Evolutionary conservation across 345 rosid species (phyloP), one percentile per base, ranked within the genome.

Genomic region (Euclidium syriacum): DNA sequence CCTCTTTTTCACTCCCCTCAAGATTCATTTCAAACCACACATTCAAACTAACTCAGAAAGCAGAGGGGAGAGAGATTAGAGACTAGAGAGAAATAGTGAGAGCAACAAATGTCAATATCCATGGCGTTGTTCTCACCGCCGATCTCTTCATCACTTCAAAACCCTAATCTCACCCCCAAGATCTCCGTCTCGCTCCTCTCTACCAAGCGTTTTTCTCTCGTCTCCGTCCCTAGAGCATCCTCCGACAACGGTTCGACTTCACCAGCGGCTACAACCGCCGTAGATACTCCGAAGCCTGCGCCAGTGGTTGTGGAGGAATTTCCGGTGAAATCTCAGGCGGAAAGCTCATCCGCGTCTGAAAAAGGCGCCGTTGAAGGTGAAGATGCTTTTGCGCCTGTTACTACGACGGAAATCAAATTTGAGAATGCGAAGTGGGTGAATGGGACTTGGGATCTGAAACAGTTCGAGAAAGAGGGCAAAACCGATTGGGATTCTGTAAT

Each of bases 401-500:
- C 67, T 52, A 41, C 62, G 48, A 71, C 67, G 44, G 55, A 33
- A 0, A 65, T 52, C 44, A 80, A 77, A 52, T 87, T 81, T 56
- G 68, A 71, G 52, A 81, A 94, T 44, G 71, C 86, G 33, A 85
- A 49, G 53, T 94, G 99, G 99, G 65, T 87, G 44, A 77, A 71
- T 44, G 97, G 99, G 26, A 94, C 92, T 43, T 94, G 99, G 99
- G 92, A 94, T 64, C 82, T 94, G 77, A 81, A 80, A 58, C 81
- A 81, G 80, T 94, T 94, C 60, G 73, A 67, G 65, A 90, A 84
- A 71, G 76, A 73, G 17, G 96, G 89, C 2, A 75, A 66, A 55
- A 81, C 87, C 30, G 80, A 84, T 58, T 94, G 99, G 99, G 99
- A 94, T 76, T 82, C 89, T 44, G 90, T 94, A 35, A 94, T 94